Conservation (phyloP, 345 rosid genomes). For the Bruguiera sexangula region DNA sequence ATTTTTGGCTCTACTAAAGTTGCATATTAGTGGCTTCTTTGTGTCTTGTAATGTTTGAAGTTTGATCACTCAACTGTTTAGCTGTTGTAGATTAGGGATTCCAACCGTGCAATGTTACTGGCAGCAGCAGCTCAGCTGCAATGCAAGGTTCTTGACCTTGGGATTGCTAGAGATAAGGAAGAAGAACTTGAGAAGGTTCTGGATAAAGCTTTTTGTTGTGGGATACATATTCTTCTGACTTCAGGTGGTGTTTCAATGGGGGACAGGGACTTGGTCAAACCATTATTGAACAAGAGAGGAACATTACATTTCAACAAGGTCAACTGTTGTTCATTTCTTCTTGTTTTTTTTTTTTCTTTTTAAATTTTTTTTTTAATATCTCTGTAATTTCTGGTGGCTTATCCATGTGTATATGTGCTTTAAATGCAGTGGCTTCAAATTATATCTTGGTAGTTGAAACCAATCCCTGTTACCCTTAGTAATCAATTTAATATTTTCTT, state of each 20-base stretch:
- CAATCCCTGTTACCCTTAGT: constrained; percentile 4
- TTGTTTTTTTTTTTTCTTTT: background rate
- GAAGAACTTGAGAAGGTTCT: constrained; percentile 64
- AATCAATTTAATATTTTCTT: background rate
- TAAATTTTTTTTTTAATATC: no score
- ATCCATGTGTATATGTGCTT: background rate
- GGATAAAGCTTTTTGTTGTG: constrained; percentile 57
- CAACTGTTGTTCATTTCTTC: background rate
- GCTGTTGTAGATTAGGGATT: constrained; percentile 74
- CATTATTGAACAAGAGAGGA: constrained; percentile 73
- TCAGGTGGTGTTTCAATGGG: constrained; percentile 99
- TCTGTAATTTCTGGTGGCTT: background rate
- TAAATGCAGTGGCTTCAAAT: background rate
- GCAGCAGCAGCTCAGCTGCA: constrained; percentile 79
- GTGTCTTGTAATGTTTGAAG: constrained; percentile 11
- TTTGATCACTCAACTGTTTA: constrained; percentile 20
- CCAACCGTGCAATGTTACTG: constrained; percentile 84
- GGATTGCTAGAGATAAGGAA: constrained; percentile 72
- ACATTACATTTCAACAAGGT: constrained; percentile 76
- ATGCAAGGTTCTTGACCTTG: constrained; percentile 80
- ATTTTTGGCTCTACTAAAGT: background rate
- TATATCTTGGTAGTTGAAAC: background rate
- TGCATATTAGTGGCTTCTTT: constrained; percentile 1
- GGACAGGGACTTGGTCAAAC: constrained; percentile 89
- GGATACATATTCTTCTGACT: constrained; percentile 72